These are phyloP conservation scores for Exophiala oligosperma DNA, from an alignment of 2,329 filamentous ascomycete species.

Conservation along the genomic window DNA sequence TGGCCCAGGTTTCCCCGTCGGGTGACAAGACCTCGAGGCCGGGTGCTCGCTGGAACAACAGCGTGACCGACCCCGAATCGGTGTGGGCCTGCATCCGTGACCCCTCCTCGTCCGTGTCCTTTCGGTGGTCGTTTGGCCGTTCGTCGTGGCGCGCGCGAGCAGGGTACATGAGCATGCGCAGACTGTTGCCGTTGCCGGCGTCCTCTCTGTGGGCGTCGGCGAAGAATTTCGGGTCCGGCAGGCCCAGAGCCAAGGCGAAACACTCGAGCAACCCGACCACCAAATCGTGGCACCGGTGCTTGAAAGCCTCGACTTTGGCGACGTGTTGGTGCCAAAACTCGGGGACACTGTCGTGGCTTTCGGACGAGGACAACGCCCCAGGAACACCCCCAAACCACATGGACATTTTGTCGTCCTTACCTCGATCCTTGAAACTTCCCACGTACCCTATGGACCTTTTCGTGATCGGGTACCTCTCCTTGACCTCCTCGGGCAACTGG, in stretches of 20 bases:
- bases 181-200: conserved; percentile 62
- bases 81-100: conserved; percentile 54
- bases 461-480: conserved; percentile 42
- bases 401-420: conserved; percentile 30
- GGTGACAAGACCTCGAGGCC: conserved; percentile 66
- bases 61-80: conserved; percentile 56
- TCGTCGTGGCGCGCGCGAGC: conserved; percentile 11
- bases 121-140: no score
- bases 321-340: conserved; percentile 27
- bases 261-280: conserved; percentile 43
- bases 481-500: conserved; percentile 58
- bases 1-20: conserved; percentile 68
- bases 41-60: conserved; percentile 57
- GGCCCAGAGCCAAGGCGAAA: conserved; percentile 73
- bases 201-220: conserved; percentile 64
- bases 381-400: conserved; percentile 28
- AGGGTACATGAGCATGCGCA: conserved; percentile 76
- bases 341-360: conserved; percentile 16
- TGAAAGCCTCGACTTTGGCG: conserved; percentile 26
- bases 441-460: conserved; percentile 24
- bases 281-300: conserved; percentile 26
- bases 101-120: neutral
- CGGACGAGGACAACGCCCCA: conserved; percentile 16
- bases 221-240: conserved; percentile 68
- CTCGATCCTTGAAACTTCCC: conserved; percentile 21